phyloP scores from a whole-genome alignment of 306 rosid genomes.

The Gillenia trifoliata region DNA sequence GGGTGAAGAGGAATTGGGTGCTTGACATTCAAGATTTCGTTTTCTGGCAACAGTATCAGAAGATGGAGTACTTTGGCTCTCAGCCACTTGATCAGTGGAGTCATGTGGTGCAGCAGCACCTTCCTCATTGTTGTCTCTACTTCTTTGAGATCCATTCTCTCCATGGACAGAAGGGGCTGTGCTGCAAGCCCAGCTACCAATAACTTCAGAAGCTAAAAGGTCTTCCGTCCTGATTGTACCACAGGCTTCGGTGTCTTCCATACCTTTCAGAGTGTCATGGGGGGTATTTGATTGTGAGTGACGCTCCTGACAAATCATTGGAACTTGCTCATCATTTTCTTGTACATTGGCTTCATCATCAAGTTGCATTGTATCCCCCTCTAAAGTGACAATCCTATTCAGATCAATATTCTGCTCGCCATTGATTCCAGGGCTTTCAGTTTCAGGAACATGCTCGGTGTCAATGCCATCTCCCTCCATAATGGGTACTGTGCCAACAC shows the following conservation, averaged over 20 bases:
- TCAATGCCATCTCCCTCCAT: conserved; percentile 59
- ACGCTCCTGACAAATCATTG: conserved; percentile 32
- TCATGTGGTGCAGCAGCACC: conserved; percentile 45
- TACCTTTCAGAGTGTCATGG: conserved; percentile 33
- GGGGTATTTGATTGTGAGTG: conserved; percentile 47
- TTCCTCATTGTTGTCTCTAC: conserved; percentile 44
- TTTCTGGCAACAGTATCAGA: conserved; percentile 32
- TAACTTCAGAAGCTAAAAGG: conserved; percentile 87
- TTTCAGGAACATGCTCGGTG: conserved; percentile 70
- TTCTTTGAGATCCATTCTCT: conserved; percentile 61
- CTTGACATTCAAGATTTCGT: conserved; percentile 50
- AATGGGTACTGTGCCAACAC: conserved; percentile 42
- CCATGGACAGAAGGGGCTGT: conserved; percentile 73
- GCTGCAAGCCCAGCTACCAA: conserved; percentile 91
- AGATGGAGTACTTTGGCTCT: conserved; percentile 53
- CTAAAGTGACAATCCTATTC: conserved; percentile 38
- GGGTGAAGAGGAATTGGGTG: conserved; percentile 1
- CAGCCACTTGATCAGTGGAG: conserved; percentile 45
- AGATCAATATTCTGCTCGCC: conserved; percentile 47
- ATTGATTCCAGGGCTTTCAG: conserved; percentile 58
- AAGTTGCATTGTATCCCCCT: conserved; percentile 68
- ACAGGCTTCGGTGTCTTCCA: conserved; percentile 63
- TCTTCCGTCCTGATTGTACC: conserved; percentile 60
- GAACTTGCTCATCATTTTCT: conserved; percentile 57
- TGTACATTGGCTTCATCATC: conserved; percentile 57